Percentiles rank a stretch among this genome's conserved stretches.
These are phyloP conservation scores for Salvia sclarea DNA, from an alignment of 305 asterid species.

Conservation along the genomic window DNA sequence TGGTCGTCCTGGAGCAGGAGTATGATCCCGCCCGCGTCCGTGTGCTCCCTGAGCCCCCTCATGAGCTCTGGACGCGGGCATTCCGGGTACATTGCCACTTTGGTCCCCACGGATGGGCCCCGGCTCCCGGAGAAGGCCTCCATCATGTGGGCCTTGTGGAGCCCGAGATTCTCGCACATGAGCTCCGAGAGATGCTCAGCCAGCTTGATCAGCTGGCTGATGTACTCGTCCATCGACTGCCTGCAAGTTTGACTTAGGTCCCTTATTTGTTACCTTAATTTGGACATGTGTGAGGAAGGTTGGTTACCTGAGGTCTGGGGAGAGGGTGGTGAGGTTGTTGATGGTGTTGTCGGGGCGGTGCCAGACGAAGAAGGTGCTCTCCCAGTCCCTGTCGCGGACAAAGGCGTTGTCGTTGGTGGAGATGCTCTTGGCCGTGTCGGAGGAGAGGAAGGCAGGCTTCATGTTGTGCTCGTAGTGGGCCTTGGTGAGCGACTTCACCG, in stretches of 20 bases:
- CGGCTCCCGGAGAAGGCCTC: constrained; percentile 63
- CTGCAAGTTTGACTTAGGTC: background rate
- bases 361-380: constrained; percentile 65
- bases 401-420: constrained; percentile 38
- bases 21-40: constrained; percentile 92
- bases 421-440: constrained; percentile 56
- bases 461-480: constrained; percentile 60
- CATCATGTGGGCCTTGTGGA: constrained; percentile 56
- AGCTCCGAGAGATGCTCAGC: constrained; percentile 72
- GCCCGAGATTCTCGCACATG: constrained; percentile 73
- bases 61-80: constrained; percentile 68
- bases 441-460: constrained; percentile 52
- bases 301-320: constrained; percentile 50
- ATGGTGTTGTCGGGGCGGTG: constrained; percentile 74
- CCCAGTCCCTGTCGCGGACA: constrained; percentile 75
- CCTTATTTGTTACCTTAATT: too few relatives aligned
- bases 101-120: constrained; percentile 78
- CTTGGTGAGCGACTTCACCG: constrained; percentile 59
- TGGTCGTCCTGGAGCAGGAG: constrained; percentile 85
- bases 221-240: constrained; percentile 52
- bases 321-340: constrained; percentile 46
- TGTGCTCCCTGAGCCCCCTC: constrained; percentile 86
- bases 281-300: too few relatives aligned
- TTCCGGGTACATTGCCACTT: constrained; percentile 74
- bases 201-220: constrained; percentile 54